Evolutionary conservation across 768 basidiomycete genomes (phyloP), one percentile per base, ranked within the genome.

Genomic region (Lepiota venenata): DNA sequence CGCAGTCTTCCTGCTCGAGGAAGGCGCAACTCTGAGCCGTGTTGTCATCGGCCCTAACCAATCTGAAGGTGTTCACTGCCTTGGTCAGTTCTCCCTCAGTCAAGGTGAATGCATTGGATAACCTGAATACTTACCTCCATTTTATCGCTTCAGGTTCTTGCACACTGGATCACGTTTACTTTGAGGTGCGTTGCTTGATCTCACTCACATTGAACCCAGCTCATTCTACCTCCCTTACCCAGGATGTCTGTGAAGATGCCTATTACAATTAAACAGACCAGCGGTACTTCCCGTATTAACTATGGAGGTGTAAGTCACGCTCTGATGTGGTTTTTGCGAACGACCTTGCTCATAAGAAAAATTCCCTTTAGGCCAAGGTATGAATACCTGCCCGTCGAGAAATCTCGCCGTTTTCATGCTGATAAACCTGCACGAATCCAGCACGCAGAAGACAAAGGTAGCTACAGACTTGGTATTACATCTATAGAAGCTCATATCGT

Each of bases 31-130:
- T 5, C 61, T 74, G 39, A 74, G 69, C 48, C 66, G 65, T 20
- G 73, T 76, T 36, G 64, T 68, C 18, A 75, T 76, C 50, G 74
- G 74, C 2, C 63, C 69, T 22, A 71, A 74, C 61, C 74, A 75
- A 53, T 63, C 70, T 40, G 74, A 75, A 49, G 74, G 74, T 43
- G 62, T 74, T 42, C 72, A 74, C 54, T 74, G 72, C 59, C 66
- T 72, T 47, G 70, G 71, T 71, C 52, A 15, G 60, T 39, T 9
- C n/a, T n/a, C 25, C 54, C 32, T 1, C 9, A 14, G 25, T 7
- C 16, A 46, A 36, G 29, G 8, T 32, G 32, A 32, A 32, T 9
- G 32, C 32, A 32, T 32, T 9, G 32, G 32, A 9, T 11, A 32
- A n/a, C n/a, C 10, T 32, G 9, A 32, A 32, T 9, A 11, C 32